These are phyloP conservation scores for Mortierella sp. DNA, from an alignment of 371 early-diverging fungal species.

Conservation along the genomic window DNA sequence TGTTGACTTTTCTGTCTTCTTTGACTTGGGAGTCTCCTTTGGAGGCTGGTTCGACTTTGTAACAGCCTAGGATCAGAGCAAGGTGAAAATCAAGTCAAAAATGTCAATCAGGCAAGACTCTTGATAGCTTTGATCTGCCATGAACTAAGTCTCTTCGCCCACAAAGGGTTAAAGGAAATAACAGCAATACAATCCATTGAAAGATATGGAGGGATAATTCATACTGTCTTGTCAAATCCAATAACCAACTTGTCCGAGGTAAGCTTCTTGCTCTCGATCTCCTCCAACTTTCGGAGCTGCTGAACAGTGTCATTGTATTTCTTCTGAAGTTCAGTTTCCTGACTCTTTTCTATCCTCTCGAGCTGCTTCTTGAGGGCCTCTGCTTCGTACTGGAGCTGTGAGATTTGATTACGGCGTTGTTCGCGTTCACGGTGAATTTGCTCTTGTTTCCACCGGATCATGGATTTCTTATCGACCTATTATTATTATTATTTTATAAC, in stretches of 20 bases:
- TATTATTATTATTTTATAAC: no score
- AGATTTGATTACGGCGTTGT: conserved; percentile 81
- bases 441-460: conserved; percentile 92
- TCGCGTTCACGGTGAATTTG: conserved; percentile 91
- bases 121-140: no score
- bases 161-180: background rate
- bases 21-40: conserved; percentile 40
- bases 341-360: conserved; percentile 55
- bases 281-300: conserved; percentile 67
- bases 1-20: conserved; percentile 62
- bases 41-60: conserved; percentile 57
- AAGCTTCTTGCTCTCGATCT: conserved; percentile 75
- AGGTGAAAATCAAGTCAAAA: background rate
- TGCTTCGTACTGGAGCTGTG: conserved; percentile 67
- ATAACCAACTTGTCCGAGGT: conserved; percentile 83
- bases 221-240: conserved; percentile 79
- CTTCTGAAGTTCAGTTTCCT: conserved; percentile 45
- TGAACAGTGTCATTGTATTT: conserved; percentile 53
- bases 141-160: no score
- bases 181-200: no score
- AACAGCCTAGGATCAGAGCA: conserved; percentile 51
- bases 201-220: background rate
- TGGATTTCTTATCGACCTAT: conserved; percentile 85
- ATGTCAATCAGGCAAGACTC: no score
- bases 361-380: conserved; percentile 66